phyloP scores from a whole-genome alignment of 2,329 filamentous ascomycete species.

The Domatiomyces globalis region DNA sequence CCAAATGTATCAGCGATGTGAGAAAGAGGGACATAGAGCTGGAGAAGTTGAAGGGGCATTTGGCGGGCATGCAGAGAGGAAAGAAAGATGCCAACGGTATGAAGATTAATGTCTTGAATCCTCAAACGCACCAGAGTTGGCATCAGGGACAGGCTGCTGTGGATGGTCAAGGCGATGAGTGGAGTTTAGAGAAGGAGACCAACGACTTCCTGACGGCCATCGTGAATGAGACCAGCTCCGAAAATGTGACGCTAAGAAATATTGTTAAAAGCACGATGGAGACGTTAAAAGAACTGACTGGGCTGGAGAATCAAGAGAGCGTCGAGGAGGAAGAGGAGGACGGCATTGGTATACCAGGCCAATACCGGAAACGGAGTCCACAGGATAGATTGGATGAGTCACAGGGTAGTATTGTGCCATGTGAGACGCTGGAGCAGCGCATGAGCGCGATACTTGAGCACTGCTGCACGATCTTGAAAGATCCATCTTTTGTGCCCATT shows the following conservation, averaged over 20 bases:
- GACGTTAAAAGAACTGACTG: conserved; percentile 50
- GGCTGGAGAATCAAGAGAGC: conserved; percentile 29
- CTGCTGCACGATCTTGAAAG: conserved; percentile 71
- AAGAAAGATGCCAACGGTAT: conserved; percentile 32
- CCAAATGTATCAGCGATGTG: conserved; percentile 78
- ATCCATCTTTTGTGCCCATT: conserved; percentile 88
- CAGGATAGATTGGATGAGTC: neutral
- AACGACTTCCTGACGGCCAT: conserved; percentile 74
- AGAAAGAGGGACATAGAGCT: conserved; percentile 82
- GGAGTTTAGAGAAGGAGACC: conserved; percentile 71
- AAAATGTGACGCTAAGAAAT: conserved; percentile 70
- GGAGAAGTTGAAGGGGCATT: conserved; percentile 73
- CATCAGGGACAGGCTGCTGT: conserved; percentile 23
- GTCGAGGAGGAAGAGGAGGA: conserved; percentile 11
- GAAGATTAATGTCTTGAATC: conserved; percentile 36
- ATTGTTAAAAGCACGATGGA: conserved; percentile 58
- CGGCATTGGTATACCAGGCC: conserved; percentile 19
- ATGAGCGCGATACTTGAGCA: conserved; percentile 68
- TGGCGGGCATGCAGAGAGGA: conserved; percentile 54
- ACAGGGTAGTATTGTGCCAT: conserved; percentile 37
- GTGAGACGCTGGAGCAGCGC: conserved; percentile 56
- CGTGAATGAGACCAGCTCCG: conserved; percentile 54
- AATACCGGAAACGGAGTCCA: conserved; percentile 12
- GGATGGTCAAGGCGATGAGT: conserved; percentile 40
- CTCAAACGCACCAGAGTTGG: conserved; percentile 22